Evolutionary conservation across 441 rosid species (phyloP), one percentile per base, ranked within the genome.

Genomic region (Gossypium lobatum): DNA sequence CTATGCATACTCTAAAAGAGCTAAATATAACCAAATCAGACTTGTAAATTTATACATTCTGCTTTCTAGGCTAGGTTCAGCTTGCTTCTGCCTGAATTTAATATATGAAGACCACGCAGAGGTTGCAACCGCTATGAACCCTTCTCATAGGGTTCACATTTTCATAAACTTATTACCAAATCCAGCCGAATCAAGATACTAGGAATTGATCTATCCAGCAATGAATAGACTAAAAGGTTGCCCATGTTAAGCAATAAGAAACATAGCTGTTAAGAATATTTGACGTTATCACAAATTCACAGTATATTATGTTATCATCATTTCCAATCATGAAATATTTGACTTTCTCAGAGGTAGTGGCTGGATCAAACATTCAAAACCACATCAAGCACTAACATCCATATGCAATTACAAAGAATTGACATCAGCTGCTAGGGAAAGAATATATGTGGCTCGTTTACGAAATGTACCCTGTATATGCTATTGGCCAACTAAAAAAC

Each of bases 31-130:
- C 46, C 59, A 67, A 25, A 10, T 26, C 59, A 25, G 42, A 50
- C 45, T 25, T 6, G 4, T 7, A 48, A 48, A 25, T 48, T 67
- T 66, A 48, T 45, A 66, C 8, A 14, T 31, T 48, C 23, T 50
- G 23, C 72, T 67, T 67, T 67, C 23, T 67, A n/a, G 9, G n/a
- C 45, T 3, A 50, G 45, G 9, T 67, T 67, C 9, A 67, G 59
- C 72, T 50, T 48, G 11, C 58, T 67, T 67, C 58, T 67, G 23
- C 59, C 23, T 14, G 42, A 50, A 67, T 26, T 67, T 48, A 67
- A 67, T 67, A 25, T 67, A 4, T 8, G 59, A 48, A 48, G n/a
- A 3, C 59, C 58, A 25, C 26, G 16, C 16, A 67, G 59, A 48
- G 57, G 71, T 67, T 50, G 58, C 23, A 48, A 23, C 71, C 18